phyloP scores from a whole-genome alignment of 2,329 filamentous ascomycete species.

The Pseudocercospora fijiensis region DNA sequence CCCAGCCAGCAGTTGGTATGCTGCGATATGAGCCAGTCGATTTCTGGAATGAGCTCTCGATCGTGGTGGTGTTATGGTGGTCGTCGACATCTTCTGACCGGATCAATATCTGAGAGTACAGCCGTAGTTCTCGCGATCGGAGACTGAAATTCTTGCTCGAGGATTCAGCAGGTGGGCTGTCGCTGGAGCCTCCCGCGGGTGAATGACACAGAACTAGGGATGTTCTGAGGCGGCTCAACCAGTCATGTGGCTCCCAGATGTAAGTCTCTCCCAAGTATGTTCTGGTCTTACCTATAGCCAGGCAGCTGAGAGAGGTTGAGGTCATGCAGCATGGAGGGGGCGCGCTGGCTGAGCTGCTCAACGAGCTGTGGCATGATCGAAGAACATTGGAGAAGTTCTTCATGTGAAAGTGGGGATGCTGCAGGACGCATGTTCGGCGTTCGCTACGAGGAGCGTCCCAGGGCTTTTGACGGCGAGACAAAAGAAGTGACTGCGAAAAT shows the following conservation, averaged over 20 bases:
- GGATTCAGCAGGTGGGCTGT: neutral
- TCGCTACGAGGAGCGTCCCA: neutral
- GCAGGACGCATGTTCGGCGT: neutral
- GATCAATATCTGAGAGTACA: neutral
- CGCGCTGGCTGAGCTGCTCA: neutral
- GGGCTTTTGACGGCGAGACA: neutral
- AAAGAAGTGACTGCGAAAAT: neutral
- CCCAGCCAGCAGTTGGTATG: neutral
- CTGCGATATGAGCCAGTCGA: neutral
- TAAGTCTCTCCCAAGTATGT: neutral
- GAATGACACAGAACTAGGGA: neutral
- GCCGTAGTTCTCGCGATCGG: neutral
- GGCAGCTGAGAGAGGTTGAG: neutral
- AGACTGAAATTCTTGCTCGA: neutral
- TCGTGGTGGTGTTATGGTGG: neutral
- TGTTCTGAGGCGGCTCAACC: neutral
- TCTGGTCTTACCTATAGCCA: neutral
- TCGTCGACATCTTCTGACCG: neutral
- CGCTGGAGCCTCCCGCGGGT: neutral
- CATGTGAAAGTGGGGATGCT: neutral
- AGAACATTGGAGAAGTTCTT: neutral
- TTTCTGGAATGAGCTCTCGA: neutral
- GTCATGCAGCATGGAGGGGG: neutral
- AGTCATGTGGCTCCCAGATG: neutral
- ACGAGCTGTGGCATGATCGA: neutral